These are phyloP conservation scores for Penicillium paradoxum DNA, from an alignment of 495 filamentous ascomycete species.

Conservation along the genomic window DNA sequence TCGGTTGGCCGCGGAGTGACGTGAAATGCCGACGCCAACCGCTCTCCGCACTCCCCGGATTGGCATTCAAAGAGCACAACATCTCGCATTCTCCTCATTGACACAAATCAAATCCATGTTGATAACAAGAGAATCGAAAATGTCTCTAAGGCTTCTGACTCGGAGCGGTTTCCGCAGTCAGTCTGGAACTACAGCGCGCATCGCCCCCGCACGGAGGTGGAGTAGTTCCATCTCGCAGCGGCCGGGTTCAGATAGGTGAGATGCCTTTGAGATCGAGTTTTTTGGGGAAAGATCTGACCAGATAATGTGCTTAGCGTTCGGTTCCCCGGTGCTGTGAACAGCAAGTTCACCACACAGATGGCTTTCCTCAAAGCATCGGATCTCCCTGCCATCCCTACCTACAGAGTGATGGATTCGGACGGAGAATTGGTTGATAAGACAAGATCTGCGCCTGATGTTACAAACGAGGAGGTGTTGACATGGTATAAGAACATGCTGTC, in stretches of 20 bases:
- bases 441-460: conserved; percentile 55
- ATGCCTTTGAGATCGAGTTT: background rate
- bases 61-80: background rate
- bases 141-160: conserved; percentile 23
- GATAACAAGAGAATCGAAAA: conserved; percentile 12
- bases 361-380: conserved; percentile 65
- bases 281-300: background rate
- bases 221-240: conserved; percentile 60
- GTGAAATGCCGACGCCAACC: conserved; percentile 33
- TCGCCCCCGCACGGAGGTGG: conserved; percentile 39
- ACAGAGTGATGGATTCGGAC: conserved; percentile 79
- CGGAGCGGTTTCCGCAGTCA: conserved; percentile 1
- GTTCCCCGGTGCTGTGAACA: conserved; percentile 94
- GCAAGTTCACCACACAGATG: conserved; percentile 78
- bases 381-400: conserved; percentile 71
- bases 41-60: conserved; percentile 32
- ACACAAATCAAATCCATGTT: background rate
- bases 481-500: conserved; percentile 66
- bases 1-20: conserved; percentile 27
- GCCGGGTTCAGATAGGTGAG: conserved; percentile 61
- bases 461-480: conserved; percentile 60
- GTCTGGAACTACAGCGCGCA: background rate
- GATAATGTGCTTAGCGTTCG: conserved; percentile 52
- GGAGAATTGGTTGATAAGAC: conserved; percentile 71
- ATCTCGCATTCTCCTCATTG: background rate